Evolutionary conservation across 352 stramenopile genomes (phyloP).

Genomic region (Chrysophaeum taylorii): DNA sequence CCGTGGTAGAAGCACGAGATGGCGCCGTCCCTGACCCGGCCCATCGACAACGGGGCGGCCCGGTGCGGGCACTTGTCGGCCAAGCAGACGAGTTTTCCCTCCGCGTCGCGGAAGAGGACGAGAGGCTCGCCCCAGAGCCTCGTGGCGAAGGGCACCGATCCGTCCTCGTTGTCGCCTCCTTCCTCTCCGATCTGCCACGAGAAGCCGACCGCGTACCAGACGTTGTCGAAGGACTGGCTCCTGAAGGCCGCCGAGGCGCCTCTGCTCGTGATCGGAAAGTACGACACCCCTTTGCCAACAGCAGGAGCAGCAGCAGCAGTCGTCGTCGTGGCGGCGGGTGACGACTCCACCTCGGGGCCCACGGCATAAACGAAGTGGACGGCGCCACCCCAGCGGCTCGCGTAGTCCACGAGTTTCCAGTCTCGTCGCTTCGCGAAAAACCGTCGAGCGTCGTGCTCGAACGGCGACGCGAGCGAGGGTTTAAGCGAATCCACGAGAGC

Average conservation of each 20-base stretch:
- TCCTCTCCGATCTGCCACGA: conserved; percentile 31
- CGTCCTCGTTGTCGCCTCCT: conserved; percentile 17
- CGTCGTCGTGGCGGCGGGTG: not conserved
- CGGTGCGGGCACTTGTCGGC: conserved; percentile 36
- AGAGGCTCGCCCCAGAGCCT: conserved; percentile 39
- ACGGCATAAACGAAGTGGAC: conserved; percentile 30
- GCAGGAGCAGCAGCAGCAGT: too few species aligned
- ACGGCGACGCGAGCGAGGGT: conserved; percentile 23
- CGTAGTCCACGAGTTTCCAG: conserved; percentile 27
- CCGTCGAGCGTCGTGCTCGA: conserved; percentile 21
- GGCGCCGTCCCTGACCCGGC: conserved; percentile 22
- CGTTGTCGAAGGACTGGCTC: conserved; percentile 9
- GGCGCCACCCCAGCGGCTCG: conserved; percentile 31
- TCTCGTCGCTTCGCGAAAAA: conserved; percentile 29
- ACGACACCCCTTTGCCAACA: conserved; percentile 21
- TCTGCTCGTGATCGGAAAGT: conserved; percentile 14
- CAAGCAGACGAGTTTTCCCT: conserved; percentile 29
- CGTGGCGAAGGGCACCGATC: conserved; percentile 30
- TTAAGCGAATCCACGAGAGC: conserved; percentile 31
- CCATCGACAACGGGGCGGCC: conserved; percentile 32
- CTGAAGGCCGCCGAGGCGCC: not conserved
- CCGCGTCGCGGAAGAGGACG: conserved; percentile 34
- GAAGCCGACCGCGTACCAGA: conserved; percentile 35
- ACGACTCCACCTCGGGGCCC: not conserved
- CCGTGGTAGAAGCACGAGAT: conserved; percentile 24